Evolutionary conservation across 2,329 filamentous ascomycete genomes (phyloP).

Genomic region (Botrytis paeoniae): DNA sequence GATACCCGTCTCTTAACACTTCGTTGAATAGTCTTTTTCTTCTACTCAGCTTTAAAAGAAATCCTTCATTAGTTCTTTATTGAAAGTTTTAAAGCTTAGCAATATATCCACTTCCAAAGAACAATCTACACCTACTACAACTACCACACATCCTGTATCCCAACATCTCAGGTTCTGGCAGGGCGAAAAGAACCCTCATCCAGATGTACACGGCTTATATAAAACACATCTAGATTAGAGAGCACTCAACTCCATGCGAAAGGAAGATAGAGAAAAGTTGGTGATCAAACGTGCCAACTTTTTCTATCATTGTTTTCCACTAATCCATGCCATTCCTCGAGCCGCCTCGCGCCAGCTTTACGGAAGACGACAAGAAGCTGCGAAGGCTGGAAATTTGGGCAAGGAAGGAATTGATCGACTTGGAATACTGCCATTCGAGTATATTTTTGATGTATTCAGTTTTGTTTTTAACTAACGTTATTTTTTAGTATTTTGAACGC

Average conservation of each 20-base stretch:
- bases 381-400: background rate
- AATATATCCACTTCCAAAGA: background rate
- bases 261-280: background rate
- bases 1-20: background rate
- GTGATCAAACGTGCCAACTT: background rate
- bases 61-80: too few species aligned
- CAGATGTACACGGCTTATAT: too few species aligned
- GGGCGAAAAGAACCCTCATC: too few species aligned
- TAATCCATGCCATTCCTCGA: fast-evolving
- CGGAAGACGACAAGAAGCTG: fast-evolving
- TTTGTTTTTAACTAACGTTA: background rate
- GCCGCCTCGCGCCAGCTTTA: fast-evolving
- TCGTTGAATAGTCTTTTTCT: background rate
- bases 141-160: too few species aligned
- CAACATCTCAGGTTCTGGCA: too few species aligned
- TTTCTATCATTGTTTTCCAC: background rate
- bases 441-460: background rate
- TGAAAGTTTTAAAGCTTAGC: too few species aligned
- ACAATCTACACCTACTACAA: background rate
- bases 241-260: background rate
- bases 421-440: background rate
- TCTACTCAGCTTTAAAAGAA: too few species aligned
- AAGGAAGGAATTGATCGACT: background rate
- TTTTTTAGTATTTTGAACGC: background rate
- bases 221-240: background rate